These are phyloP conservation scores for Gastrodia elata DNA, from an alignment of 106 monocot species.

Conservation along the genomic window DNA sequence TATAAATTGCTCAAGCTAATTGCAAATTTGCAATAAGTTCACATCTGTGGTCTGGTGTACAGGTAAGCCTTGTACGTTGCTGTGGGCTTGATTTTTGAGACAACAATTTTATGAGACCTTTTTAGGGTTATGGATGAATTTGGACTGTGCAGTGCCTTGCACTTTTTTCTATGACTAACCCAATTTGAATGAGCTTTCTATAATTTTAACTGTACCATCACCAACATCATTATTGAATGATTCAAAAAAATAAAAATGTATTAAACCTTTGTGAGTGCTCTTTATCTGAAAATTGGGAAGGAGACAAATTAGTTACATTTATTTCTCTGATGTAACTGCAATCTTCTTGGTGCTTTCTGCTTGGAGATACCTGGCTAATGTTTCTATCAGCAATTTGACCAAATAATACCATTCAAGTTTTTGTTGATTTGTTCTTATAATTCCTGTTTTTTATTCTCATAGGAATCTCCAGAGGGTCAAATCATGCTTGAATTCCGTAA, in stretches of 20 bases:
- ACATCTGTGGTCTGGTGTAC: no score
- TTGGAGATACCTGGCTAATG: background rate
- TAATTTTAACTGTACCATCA: background rate
- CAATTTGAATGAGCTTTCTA: background rate
- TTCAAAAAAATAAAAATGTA: background rate
- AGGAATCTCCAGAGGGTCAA: slow-evolving; percentile 87
- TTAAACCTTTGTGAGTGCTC: background rate
- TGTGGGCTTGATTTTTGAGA: no score
- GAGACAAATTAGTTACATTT: background rate
- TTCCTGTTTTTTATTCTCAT: background rate
- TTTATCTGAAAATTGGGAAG: background rate
- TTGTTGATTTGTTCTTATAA: background rate
- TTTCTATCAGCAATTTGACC: background rate
- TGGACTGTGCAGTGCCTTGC: background rate
- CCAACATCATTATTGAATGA: background rate
- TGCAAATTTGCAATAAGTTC: no score
- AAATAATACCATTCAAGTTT: background rate
- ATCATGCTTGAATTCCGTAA: slow-evolving; percentile 86
- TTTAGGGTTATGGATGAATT: background rate
- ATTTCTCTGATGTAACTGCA: background rate
- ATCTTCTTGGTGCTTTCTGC: background rate
- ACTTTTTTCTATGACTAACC: background rate
- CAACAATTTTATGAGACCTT: background rate
- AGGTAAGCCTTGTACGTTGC: no score
- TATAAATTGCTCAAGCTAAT: no score